A percentile compares a stretch with the other conserved stretches of the same genome.
Evolutionary conservation across 2,329 filamentous ascomycete genomes (phyloP).

Genomic region (Rhinocladiella mackenziei): DNA sequence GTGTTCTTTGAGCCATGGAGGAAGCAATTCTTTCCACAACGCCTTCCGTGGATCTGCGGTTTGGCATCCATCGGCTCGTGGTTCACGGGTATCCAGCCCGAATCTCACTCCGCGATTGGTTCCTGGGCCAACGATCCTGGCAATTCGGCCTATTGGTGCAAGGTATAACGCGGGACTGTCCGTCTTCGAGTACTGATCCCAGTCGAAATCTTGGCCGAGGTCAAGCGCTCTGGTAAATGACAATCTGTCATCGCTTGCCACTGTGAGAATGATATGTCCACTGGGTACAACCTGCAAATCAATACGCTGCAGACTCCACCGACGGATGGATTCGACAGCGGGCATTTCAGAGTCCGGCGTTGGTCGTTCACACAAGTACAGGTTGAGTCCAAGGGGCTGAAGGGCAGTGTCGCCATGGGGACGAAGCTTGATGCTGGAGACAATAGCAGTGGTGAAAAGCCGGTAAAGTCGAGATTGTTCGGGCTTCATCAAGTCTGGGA

Average conservation of each 20-base stretch:
- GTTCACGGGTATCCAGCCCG: neutral
- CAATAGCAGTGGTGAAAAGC: constrained; percentile 26
- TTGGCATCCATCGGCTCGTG: neutral
- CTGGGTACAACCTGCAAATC: constrained; percentile 25
- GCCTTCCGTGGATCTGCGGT: constrained; percentile 4
- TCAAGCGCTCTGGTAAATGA: constrained; percentile 12
- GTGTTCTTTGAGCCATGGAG: constrained; percentile 19
- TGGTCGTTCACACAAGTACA: constrained; percentile 18
- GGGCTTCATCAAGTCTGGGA: constrained; percentile 28
- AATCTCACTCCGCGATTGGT: neutral
- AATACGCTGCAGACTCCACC: constrained; percentile 20
- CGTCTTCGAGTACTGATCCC: neutral
- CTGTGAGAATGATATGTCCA: constrained; percentile 26
- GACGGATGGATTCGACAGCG: constrained; percentile 1
- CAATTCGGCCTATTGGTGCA: constrained; percentile 18
- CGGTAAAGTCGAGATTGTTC: constrained; percentile 25
- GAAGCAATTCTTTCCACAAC: constrained; percentile 19
- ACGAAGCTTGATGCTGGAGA: constrained; percentile 25
- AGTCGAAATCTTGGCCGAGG: neutral
- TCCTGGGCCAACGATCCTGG: constrained; percentile 1
- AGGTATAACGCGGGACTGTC: constrained; percentile 13
- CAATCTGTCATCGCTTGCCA: constrained; percentile 11
- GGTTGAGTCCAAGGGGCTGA: constrained; percentile 17
- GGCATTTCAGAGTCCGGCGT: constrained; percentile 5
- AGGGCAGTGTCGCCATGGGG: constrained; percentile 16